These are phyloP conservation scores for Psilocybe subaeruginosa DNA, from an alignment of 768 basidiomycete genomes.

Conservation along the genomic window DNA sequence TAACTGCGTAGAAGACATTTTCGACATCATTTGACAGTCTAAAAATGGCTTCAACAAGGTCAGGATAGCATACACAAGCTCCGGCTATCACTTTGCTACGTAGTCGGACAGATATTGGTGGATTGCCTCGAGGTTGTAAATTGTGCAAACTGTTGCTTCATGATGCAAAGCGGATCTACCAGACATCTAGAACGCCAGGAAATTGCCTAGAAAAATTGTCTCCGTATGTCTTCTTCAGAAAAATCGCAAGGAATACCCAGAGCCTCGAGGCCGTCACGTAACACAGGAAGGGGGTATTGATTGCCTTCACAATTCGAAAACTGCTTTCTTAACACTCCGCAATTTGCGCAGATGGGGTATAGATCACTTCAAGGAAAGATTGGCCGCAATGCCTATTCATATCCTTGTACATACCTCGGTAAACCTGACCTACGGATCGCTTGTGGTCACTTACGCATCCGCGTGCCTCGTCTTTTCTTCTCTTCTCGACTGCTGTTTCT, in stretches of 20 bases:
- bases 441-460: slow-evolving; percentile 2
- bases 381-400: neutral
- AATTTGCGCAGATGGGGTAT: neutral
- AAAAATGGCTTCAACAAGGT: neutral
- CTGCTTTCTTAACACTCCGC: neutral
- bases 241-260: neutral
- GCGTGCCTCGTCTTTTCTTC: slow-evolving; percentile 17
- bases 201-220: neutral
- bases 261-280: neutral
- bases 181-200: neutral
- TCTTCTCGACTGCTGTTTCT: slow-evolving; percentile 11
- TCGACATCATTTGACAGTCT: neutral
- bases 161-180: neutral
- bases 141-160: neutral
- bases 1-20: neutral
- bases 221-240: neutral
- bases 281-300: neutral
- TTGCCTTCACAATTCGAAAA: neutral
- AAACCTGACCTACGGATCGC: slow-evolving; percentile 4
- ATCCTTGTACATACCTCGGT: neutral
- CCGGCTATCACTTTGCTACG: neutral
- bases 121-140: neutral
- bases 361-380: slow-evolving; percentile 1
- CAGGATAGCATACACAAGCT: too few species aligned
- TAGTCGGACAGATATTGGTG: neutral